These are phyloP conservation scores for Saccharomycopsis olivae DNA, from an alignment of 805 yeast species.

Conservation along the genomic window DNA sequence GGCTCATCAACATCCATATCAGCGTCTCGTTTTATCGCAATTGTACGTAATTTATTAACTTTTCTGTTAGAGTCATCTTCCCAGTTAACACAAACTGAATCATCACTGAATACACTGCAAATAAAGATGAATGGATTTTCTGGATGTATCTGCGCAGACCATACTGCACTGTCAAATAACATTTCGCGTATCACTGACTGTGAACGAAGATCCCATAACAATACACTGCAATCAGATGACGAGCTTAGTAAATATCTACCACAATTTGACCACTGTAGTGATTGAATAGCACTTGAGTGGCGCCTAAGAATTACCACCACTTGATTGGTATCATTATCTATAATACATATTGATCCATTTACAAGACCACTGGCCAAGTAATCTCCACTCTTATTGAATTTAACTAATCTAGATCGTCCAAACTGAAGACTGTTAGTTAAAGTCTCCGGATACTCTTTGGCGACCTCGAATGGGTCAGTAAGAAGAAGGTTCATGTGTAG, in stretches of 20 bases:
- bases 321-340: slow-evolving; percentile 59
- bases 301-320: slow-evolving; percentile 47
- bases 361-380: slow-evolving; percentile 73
- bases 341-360: slow-evolving; percentile 64
- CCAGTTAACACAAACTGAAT: slow-evolving; percentile 41
- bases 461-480: slow-evolving; percentile 83
- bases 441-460: slow-evolving; percentile 85
- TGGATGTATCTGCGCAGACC: slow-evolving; percentile 58
- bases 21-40: slow-evolving; percentile 3
- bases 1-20: slow-evolving; percentile 8
- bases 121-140: slow-evolving; percentile 35
- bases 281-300: slow-evolving; percentile 65
- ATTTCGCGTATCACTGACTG: slow-evolving; percentile 32
- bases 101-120: slow-evolving; percentile 57
- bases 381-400: slow-evolving; percentile 68
- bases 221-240: slow-evolving; percentile 73
- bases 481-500: slow-evolving; percentile 73
- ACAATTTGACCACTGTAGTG: slow-evolving; percentile 63
- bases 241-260: slow-evolving; percentile 62
- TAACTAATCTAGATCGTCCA: slow-evolving; percentile 57
- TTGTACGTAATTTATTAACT: slow-evolving; percentile 19
- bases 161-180: slow-evolving; percentile 58
- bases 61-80: slow-evolving; percentile 20
- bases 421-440: slow-evolving; percentile 60
- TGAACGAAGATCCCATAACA: slow-evolving; percentile 64